A percentile compares a stretch with the other conserved stretches of the same genome.
phyloP scores from a whole-genome alignment of 768 basidiomycete species.

The Mycena crocata region DNA sequence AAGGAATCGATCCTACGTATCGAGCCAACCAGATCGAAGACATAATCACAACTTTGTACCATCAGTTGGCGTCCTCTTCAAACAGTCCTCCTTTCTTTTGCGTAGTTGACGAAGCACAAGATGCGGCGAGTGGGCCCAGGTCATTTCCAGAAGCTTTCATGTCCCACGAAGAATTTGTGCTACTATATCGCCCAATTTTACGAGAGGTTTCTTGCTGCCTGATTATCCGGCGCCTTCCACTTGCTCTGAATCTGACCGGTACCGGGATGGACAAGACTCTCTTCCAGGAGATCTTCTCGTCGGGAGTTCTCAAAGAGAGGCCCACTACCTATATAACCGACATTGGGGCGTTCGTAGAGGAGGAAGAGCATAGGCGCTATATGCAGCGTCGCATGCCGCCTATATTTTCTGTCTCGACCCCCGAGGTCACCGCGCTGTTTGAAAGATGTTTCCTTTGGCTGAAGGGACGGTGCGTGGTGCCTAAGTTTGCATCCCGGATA shows the following conservation, averaged over 20 bases:
- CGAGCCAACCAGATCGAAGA: not conserved
- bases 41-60: not conserved
- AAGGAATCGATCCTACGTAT: not conserved
- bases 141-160: not conserved
- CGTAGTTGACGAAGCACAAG: not conserved
- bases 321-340: not conserved
- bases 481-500: no score
- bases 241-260: not conserved
- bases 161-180: not conserved
- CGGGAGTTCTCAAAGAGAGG: not conserved
- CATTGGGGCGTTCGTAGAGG: not conserved
- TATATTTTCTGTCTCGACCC: not conserved
- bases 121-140: not conserved
- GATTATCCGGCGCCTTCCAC: not conserved
- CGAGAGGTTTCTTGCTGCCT: not conserved
- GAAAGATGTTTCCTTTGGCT: no score
- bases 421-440: no score
- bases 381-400: not conserved
- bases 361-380: not conserved
- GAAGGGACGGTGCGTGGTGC: no score
- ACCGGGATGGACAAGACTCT: not conserved
- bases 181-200: not conserved
- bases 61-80: not conserved
- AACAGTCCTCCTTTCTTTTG: not conserved
- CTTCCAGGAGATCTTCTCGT: not conserved